phyloP scores from a whole-genome alignment of 2,329 filamentous ascomycete genomes.

The Byssothecium circinans region DNA sequence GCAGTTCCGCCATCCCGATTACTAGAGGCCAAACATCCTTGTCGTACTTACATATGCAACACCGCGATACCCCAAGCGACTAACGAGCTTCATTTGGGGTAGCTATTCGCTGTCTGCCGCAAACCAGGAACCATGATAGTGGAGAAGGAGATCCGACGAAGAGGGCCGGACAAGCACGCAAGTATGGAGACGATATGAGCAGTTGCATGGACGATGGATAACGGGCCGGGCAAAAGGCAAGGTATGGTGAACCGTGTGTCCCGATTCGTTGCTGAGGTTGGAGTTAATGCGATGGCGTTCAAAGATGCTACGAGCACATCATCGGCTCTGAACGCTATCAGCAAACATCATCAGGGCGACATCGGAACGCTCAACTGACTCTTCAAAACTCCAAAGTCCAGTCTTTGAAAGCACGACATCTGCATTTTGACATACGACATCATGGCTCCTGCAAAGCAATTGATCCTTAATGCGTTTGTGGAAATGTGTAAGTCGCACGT shows the following conservation, averaged over 20 bases:
- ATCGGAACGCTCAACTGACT: conserved; percentile 17
- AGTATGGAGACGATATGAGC: background rate
- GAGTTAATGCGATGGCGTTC: conserved; percentile 26
- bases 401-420: conserved; percentile 19
- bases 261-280: conserved; percentile 4
- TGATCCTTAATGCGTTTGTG: conserved; percentile 49
- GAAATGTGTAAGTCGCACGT: conserved; percentile 42
- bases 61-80: no score
- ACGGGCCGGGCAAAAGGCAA: background rate
- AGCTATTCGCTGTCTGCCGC: no score
- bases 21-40: no score
- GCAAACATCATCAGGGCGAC: conserved; percentile 17
- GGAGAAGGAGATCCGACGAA: no score
- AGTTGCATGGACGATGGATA: no score
- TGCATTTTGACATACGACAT: conserved; percentile 15
- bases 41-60: no score
- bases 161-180: background rate
- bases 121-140: background rate
- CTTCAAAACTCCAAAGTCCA: conserved; percentile 9
- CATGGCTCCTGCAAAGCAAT: conserved; percentile 34
- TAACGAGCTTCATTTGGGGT: no score
- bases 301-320: conserved; percentile 29
- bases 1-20: no score
- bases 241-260: background rate
- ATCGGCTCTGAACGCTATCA: conserved; percentile 21